These are phyloP conservation scores for Coemansia brasiliensis DNA, from an alignment of 192 early-diverging fungal genomes.

Conservation along the genomic window DNA sequence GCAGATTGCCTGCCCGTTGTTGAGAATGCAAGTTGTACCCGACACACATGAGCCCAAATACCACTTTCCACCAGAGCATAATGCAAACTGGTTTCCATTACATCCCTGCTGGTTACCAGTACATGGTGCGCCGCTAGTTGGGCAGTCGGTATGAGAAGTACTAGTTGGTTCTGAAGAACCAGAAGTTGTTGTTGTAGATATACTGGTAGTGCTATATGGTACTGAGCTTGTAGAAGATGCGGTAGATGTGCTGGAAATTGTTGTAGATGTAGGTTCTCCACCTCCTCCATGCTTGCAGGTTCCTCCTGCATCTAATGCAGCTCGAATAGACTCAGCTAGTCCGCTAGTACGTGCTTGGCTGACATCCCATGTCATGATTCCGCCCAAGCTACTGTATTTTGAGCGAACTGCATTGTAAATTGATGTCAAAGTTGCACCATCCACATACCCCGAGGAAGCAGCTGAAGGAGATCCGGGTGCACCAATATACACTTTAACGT, in stretches of 20 bases:
- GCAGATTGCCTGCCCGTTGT: slow-evolving; percentile 27
- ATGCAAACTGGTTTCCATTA: slow-evolving; percentile 41
- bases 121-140: slow-evolving; percentile 49
- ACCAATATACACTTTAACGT: slow-evolving; percentile 61
- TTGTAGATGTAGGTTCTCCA: not conserved
- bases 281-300: slow-evolving; percentile 13
- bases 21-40: slow-evolving; percentile 52
- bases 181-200: slow-evolving; percentile 8
- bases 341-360: slow-evolving; percentile 48
- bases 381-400: slow-evolving; percentile 61
- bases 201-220: slow-evolving; percentile 13
- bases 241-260: not conserved
- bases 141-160: slow-evolving; percentile 28
- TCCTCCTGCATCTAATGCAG: slow-evolving; percentile 21
- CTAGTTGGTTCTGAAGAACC: slow-evolving; percentile 18
- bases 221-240: slow-evolving; percentile 7
- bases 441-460: slow-evolving; percentile 57
- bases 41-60: slow-evolving; percentile 38
- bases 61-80: slow-evolving; percentile 56
- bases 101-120: slow-evolving; percentile 44
- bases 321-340: slow-evolving; percentile 29
- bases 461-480: slow-evolving; percentile 58
- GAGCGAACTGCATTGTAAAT: slow-evolving; percentile 53
- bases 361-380: slow-evolving; percentile 71
- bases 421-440: slow-evolving; percentile 23